A percentile compares a stretch with the other conserved stretches of the same genome.
Conservation (phyloP, 1,284 basidiomycete genomes). For the Megacollybia platyphylla region DNA sequence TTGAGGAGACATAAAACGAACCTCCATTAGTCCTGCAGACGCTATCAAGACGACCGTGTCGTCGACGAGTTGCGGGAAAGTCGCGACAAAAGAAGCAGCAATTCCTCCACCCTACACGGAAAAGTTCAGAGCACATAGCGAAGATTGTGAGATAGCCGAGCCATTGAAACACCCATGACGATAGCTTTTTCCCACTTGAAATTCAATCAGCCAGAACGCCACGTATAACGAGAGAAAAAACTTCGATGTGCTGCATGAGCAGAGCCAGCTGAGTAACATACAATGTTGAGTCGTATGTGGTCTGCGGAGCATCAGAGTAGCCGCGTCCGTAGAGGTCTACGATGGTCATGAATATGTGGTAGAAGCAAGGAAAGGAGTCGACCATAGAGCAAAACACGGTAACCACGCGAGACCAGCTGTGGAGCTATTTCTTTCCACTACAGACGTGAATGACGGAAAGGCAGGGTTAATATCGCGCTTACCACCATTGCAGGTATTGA, state of each 20-base stretch:
- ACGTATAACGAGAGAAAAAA: too few species aligned
- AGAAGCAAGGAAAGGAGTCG: conserved; percentile 1
- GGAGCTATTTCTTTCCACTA: conserved; percentile 59
- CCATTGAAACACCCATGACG: conserved; percentile 66
- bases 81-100: conserved; percentile 51
- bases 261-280: conserved; percentile 70
- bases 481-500: conserved; percentile 25
- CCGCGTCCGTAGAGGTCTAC: conserved; percentile 70
- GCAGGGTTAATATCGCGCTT: too few species aligned
- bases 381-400: conserved; percentile 67
- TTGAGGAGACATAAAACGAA: conserved; percentile 12
- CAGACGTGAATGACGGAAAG: conserved; percentile 39
- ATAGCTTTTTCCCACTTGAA: conserved; percentile 47
- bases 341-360: conserved; percentile 4
- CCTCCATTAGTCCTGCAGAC: conserved; percentile 56
- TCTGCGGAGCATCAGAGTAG: conserved; percentile 64
- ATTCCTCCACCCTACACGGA: conserved; percentile 54
- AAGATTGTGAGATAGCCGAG: conserved; percentile 12
- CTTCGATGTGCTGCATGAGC: conserved; percentile 53
- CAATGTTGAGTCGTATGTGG: conserved; percentile 46
- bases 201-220: too few species aligned
- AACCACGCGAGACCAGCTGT: conserved; percentile 45
- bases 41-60: conserved; percentile 53
- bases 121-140: conserved; percentile 1
- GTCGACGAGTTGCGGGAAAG: conserved; percentile 58